Conservation (phyloP, 768 basidiomycete genomes). For the Astraeus odoratus region DNA sequence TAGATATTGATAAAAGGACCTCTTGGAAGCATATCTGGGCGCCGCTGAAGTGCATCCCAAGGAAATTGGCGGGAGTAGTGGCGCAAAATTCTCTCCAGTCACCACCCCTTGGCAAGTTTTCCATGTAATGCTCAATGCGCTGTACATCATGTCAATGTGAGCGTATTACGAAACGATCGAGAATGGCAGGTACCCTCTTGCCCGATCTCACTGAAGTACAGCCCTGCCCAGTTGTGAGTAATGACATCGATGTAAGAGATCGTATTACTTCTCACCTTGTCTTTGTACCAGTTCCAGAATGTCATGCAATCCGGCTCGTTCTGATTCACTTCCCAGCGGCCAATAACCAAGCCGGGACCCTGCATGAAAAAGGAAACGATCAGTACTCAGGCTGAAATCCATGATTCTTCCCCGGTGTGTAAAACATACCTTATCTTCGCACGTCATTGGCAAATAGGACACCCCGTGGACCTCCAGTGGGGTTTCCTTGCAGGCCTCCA, state of each 20-base stretch:
- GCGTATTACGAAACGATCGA: neutral
- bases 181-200: slow-evolving; percentile 14
- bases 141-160: slow-evolving; percentile 6
- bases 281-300: slow-evolving; percentile 20
- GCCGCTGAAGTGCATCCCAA: slow-evolving; percentile 15
- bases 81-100: slow-evolving; percentile 31
- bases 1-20: neutral
- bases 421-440: slow-evolving; percentile 19
- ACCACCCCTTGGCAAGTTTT: slow-evolving; percentile 16
- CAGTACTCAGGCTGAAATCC: too few species aligned
- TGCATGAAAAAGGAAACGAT: neutral
- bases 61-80: slow-evolving; percentile 25
- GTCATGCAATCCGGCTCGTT: slow-evolving; percentile 22
- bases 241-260: neutral
- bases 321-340: slow-evolving; percentile 22
- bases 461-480: slow-evolving; percentile 20
- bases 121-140: slow-evolving; percentile 21
- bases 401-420: too few species aligned
- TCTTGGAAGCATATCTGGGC: slow-evolving; percentile 12
- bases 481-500: slow-evolving; percentile 21
- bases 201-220: slow-evolving; percentile 19
- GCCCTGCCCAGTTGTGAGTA: slow-evolving; percentile 10
- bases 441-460: slow-evolving; percentile 10
- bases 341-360: slow-evolving; percentile 14
- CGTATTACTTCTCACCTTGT: slow-evolving; percentile 20